Conservation (phyloP, 2,329 filamentous ascomycete species). For the Aureobasidium sp. region DNA sequence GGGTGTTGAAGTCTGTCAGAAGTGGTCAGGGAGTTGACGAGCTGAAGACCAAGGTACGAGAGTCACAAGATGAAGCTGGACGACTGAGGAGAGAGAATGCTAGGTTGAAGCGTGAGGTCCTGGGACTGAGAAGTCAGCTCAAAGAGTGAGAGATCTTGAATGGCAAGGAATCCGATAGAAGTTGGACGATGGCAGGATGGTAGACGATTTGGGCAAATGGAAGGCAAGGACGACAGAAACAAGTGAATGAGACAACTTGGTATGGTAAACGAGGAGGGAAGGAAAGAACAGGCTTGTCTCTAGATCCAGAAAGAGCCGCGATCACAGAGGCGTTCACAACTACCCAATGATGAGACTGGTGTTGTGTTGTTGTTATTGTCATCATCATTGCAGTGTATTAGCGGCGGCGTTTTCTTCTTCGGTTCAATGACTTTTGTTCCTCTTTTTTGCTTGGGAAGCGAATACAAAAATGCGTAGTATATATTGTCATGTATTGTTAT, state of each 20-base stretch:
- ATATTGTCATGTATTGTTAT: not conserved
- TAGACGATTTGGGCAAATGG: not conserved
- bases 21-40: slow-evolving; percentile 73
- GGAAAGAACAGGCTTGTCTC: not conserved
- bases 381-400: slow-evolving; percentile 1
- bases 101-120: slow-evolving; percentile 71
- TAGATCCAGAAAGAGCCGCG: not conserved
- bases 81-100: slow-evolving; percentile 78
- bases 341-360: not conserved
- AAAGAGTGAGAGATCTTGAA: slow-evolving; percentile 24
- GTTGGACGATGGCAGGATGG: not conserved
- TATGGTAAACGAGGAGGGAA: not conserved
- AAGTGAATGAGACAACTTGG: not conserved
- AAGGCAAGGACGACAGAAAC: not conserved
- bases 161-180: too few relatives aligned
- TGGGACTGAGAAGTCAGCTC: slow-evolving; percentile 49
- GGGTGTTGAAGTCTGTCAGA: slow-evolving; percentile 67
- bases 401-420: not conserved
- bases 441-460: not conserved
- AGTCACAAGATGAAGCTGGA: slow-evolving; percentile 67
- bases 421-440: not conserved
- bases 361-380: not conserved
- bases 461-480: not conserved
- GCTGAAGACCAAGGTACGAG: slow-evolving; percentile 60
- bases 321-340: not conserved